phyloP scores from a whole-genome alignment of 257 asterid genomes.

The Solanum paucissectum region DNA sequence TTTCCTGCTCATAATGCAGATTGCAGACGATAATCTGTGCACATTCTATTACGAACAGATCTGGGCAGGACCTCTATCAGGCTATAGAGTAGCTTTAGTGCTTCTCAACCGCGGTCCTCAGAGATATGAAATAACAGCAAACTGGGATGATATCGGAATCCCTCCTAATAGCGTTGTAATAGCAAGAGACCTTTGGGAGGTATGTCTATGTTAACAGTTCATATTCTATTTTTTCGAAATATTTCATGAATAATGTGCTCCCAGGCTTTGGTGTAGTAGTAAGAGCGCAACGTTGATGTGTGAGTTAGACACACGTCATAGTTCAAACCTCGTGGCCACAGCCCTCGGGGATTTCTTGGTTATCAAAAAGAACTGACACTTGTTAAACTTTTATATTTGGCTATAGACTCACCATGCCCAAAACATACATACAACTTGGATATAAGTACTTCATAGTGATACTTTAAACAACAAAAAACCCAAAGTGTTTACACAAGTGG shows the following conservation, averaged over 20 bases:
- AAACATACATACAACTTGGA: neutral
- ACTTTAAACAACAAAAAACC: neutral
- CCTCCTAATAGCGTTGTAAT: constrained; percentile 34
- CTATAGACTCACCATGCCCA: neutral
- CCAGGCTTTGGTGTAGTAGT: neutral
- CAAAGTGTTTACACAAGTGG: neutral
- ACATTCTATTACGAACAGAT: constrained; percentile 24
- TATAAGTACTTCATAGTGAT: neutral
- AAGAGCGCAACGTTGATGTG: neutral
- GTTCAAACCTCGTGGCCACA: neutral
- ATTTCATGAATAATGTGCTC: neutral
- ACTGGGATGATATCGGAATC: constrained; percentile 77
- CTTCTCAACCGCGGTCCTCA: constrained; percentile 53
- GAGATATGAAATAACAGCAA: constrained; percentile 31
- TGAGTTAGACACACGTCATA: neutral
- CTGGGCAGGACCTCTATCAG: constrained; percentile 86
- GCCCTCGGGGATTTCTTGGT: neutral
- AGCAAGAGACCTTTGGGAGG: constrained; percentile 87
- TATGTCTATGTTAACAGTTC: neutral
- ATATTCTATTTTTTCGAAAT: neutral
- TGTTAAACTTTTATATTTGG: neutral
- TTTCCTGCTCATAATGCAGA: neutral
- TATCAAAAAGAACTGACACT: neutral
- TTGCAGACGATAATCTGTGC: neutral
- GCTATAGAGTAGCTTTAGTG: constrained; percentile 56